Conservation (phyloP, 192 early-diverging fungal genomes). For the Funneliformis geosporum region DNA sequence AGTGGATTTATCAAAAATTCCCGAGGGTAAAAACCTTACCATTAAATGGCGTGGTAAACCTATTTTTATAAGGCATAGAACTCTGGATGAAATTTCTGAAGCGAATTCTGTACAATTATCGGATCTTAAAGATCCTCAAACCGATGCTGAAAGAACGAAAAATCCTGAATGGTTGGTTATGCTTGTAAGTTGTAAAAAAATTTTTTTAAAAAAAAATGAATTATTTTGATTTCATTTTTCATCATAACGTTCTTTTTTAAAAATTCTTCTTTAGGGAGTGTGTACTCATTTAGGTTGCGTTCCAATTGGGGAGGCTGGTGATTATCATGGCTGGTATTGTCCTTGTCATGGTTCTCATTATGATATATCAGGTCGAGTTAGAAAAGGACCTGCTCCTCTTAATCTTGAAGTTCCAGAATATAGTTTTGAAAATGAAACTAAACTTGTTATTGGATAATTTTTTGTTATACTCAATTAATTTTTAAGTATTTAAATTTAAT, state of each 20-base stretch:
- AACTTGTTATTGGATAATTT: slow-evolving; percentile 89
- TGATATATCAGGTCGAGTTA: slow-evolving; percentile 97
- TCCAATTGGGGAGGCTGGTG: slow-evolving; percentile 96
- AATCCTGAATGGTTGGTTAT: slow-evolving; percentile 97
- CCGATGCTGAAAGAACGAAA: slow-evolving; percentile 85
- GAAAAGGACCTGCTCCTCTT: slow-evolving; percentile 97
- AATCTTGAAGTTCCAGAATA: slow-evolving; percentile 95
- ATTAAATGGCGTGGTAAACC: slow-evolving; percentile 99
- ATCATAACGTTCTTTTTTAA: neutral
- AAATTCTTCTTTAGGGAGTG: slow-evolving; percentile 28
- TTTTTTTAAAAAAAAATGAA: neutral
- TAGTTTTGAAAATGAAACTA: slow-evolving; percentile 64
- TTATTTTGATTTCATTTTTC: neutral
- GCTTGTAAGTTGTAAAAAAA: slow-evolving; percentile 80
- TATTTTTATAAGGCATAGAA: slow-evolving; percentile 96
- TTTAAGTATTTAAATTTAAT: too few species aligned
- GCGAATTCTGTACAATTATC: slow-evolving; percentile 79
- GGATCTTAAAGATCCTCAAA: slow-evolving; percentile 88
- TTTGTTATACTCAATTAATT: neutral
- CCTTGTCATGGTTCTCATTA: slow-evolving; percentile 99
- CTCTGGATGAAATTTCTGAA: slow-evolving; percentile 90
- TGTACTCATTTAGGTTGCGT: slow-evolving; percentile 83
- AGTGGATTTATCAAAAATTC: slow-evolving; percentile 87
- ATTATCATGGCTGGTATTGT: slow-evolving; percentile 99
- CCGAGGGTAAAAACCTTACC: slow-evolving; percentile 95